These are phyloP conservation scores for Trichaptum fuscoviolaceum DNA, from an alignment of 768 basidiomycete species.

Conservation along the genomic window DNA sequence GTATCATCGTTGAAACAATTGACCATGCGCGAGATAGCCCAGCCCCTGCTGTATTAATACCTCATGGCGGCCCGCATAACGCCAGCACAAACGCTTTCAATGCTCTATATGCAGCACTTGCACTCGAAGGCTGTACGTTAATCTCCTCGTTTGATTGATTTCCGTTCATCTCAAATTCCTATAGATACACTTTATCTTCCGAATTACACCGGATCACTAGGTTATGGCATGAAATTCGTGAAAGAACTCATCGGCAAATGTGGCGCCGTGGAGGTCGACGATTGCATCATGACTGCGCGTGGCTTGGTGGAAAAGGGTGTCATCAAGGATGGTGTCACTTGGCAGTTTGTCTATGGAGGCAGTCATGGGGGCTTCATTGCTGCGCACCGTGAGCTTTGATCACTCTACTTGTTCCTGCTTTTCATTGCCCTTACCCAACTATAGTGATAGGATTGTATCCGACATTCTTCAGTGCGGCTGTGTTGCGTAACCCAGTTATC, in stretches of 20 bases:
- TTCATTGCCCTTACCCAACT: not conserved
- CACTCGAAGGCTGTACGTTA: constrained; percentile 56
- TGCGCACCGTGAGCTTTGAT: constrained; percentile 43
- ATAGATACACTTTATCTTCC: constrained; percentile 55
- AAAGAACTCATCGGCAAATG: constrained; percentile 51
- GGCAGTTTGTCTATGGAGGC: constrained; percentile 56
- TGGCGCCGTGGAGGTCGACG: constrained; percentile 60
- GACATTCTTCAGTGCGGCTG: constrained; percentile 53
- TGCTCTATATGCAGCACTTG: constrained; percentile 38
- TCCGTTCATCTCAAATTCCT: not conserved
- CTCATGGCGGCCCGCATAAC: constrained; percentile 63
- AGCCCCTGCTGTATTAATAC: constrained; percentile 37
- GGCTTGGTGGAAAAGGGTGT: constrained; percentile 48
- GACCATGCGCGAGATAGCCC: constrained; percentile 13
- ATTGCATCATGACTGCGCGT: constrained; percentile 50
- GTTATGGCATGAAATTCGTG: constrained; percentile 60
- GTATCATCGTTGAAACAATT: constrained; percentile 40
- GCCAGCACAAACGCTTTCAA: constrained; percentile 43
- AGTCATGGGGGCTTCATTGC: constrained; percentile 68
- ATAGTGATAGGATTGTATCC: constrained; percentile 63
- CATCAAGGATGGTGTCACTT: constrained; percentile 41
- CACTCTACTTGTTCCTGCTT: not conserved
- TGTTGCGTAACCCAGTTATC: constrained; percentile 66
- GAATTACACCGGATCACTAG: constrained; percentile 66
- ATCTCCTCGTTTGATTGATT: not conserved